Base-by-base conservation (phyloP, 257 asterid genomes). In the Nicotiana sylvestris region DNA sequence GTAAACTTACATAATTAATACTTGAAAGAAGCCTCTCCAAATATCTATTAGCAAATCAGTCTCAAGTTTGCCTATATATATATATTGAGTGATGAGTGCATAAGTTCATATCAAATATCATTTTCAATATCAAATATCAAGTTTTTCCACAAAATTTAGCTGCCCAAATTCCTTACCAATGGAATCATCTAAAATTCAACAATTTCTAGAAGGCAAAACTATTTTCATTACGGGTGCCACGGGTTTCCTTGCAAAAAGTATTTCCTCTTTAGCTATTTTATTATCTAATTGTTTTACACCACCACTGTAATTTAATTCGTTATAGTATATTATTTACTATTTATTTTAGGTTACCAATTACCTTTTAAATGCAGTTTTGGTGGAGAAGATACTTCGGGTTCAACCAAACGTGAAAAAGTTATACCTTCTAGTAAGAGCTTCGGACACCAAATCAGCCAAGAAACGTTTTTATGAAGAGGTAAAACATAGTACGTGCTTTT, bases 141-240 rank as follows among this genome's bases (percentile, higher is more conserved):
- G 60, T 46, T 1, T 72, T 46, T 21, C 6, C 8, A 27, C 61
- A 12, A 46, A 72, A 72, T 69, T 43, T 70, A 70, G n/a, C 78
- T 4, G 2, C 21, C 17, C 15, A 25, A 53, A 70, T 46, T 72
- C 4, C 49, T 25, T 46, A 25, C 37, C 21, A 3, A 91, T 90
- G 94, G 92, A 88, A 69, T 86, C 79, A 16, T 74, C 16, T 81
- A 39, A 79, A 7, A 85, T 83, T 80, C 5, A 83, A 69, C 85
- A 83, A 15, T 80, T 83, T 79, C 83, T 90, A 60, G 87, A 89
- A 78, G 91, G 87, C 67, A 90, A 87, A 85, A 85, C 92, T 32
- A 89, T 91, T 83, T 86, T 91, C 66, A 87, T 91, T 78, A 91
- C 93, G 2, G 95, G 93, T 43, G 87, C 91, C 57, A 88, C 92